A percentile compares a stretch with the other conserved stretches of the same genome.
Conservation (phyloP, 345 rosid species). For the Camelina laxa region DNA sequence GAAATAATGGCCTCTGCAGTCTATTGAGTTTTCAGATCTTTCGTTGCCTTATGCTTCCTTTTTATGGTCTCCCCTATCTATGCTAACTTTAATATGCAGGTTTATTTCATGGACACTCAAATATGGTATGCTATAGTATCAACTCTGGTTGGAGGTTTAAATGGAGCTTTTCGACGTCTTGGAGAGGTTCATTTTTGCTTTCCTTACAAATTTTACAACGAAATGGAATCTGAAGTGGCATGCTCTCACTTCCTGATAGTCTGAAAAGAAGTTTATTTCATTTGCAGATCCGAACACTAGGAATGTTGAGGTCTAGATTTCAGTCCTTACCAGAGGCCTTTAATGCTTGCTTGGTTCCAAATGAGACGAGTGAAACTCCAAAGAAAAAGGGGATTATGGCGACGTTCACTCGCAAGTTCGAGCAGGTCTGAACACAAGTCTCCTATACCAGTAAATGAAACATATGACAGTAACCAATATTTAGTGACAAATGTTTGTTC, state of each 20-base stretch:
- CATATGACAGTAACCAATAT: constrained; percentile 41
- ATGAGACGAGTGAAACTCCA: constrained; percentile 45
- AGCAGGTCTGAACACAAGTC: constrained; percentile 42
- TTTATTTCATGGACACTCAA: constrained; percentile 89
- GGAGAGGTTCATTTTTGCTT: constrained; percentile 84
- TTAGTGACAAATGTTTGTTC: constrained; percentile 43
- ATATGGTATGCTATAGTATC: constrained; percentile 91
- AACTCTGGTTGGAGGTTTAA: constrained; percentile 76
- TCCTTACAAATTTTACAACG: constrained; percentile 63
- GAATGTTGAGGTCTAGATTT: constrained; percentile 63
- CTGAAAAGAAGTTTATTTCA: constrained; percentile 28
- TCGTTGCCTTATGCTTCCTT: constrained; percentile 22
- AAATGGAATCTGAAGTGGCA: not conserved
- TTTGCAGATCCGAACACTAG: constrained; percentile 58
- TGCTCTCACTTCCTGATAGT: constrained; percentile 6
- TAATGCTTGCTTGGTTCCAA: constrained; percentile 55
- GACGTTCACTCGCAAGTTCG: constrained; percentile 47
- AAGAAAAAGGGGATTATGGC: constrained; percentile 57
- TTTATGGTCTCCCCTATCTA: constrained; percentile 9
- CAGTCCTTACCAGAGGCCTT: constrained; percentile 60
- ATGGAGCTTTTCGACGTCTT: constrained; percentile 83
- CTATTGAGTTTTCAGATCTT: constrained; percentile 52
- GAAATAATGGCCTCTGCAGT: no score
- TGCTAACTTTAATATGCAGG: constrained; percentile 41
- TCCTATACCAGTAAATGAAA: constrained; percentile 8